Base-by-base conservation (phyloP, 1,139 yeast species). In the Candida glucosophila region DNA sequence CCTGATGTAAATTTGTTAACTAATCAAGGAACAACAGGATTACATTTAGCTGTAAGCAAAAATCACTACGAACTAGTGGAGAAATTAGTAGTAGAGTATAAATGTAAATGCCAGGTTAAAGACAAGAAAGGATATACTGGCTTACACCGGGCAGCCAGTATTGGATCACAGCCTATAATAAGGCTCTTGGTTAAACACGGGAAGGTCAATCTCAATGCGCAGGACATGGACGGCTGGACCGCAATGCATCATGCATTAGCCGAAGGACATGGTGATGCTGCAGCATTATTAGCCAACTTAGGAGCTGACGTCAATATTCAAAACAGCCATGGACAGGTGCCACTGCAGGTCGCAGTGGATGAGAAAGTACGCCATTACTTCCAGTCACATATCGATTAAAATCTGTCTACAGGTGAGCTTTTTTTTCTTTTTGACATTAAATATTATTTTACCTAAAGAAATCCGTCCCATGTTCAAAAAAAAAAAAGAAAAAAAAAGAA, bases 201-300 rank as follows among this genome's bases (percentile, higher is more conserved):
- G 8, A 67, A 67, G 28, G 73, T 78, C 3, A 80, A 83, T 12
- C 46, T 86, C 15, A 82, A 85, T 43, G 63, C 75, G 4, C 67
- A 70, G 22, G 97, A 88, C 45, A 40, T 42, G 12, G 65, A 68
- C 27, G 93, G 94, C 0, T 83, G 92, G 88, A 81, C 94, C 0
- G 76, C 95, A 1, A 50, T 88, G 37, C 94, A 85, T 49, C 94
- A 85, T 49, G 95, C 97, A 0, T 55, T 81, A 29, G 90, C 95
- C 0, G 98, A 88, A 48, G 96, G 96, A 0, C 78, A 79, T 44
- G 88, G 78, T 2, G 95, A 83, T 31, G 72, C 74, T 6, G 95
- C 82, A 0, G 64, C 73, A 2, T 43, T 58, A 21, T 55, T 88
- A 25, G 73, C 77, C 5, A 61, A 65, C 23, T 57, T 64, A 15